These are phyloP conservation scores for Eucalyptus coolabah DNA, from an alignment of 345 rosid genomes.

Conservation along the genomic window DNA sequence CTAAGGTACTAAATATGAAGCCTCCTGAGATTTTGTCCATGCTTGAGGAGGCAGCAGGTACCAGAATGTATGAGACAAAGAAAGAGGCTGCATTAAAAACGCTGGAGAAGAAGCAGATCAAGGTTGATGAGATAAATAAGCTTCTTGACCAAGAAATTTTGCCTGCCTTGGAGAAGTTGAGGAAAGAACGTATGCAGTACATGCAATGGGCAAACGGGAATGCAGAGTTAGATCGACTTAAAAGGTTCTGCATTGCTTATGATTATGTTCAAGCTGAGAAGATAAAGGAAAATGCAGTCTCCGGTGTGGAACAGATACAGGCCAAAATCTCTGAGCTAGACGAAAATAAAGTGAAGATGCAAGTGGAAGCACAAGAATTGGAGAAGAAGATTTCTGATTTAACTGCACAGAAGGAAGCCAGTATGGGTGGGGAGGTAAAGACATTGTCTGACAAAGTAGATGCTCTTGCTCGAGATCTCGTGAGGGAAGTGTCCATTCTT, in stretches of 20 bases:
- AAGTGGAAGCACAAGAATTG: conserved; percentile 38
- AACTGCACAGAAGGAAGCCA: conserved; percentile 81
- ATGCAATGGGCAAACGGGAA: conserved; percentile 98
- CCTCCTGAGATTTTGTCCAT: conserved; percentile 95
- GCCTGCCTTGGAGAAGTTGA: conserved; percentile 87
- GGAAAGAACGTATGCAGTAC: conserved; percentile 82
- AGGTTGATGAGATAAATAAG: conserved; percentile 91
- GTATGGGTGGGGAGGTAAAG: conserved; percentile 84
- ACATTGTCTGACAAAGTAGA: conserved; percentile 69
- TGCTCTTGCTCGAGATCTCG: conserved; percentile 53
- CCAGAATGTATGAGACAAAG: conserved; percentile 97
- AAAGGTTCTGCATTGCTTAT: conserved; percentile 61
- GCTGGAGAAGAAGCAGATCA: conserved; percentile 88
- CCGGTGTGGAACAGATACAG: conserved; percentile 39
- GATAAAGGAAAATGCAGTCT: conserved; percentile 38
- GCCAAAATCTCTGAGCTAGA: conserved; percentile 46
- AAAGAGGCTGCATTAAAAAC: conserved; percentile 85
- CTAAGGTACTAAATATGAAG: conserved; percentile 95
- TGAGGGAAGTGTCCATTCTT: conserved; percentile 65
- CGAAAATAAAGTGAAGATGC: conserved; percentile 23
- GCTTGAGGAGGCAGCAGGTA: conserved; percentile 99
- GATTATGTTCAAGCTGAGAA: conserved; percentile 63
- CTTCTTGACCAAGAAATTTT: conserved; percentile 87
- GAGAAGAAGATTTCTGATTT: conserved; percentile 48
- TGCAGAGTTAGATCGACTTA: conserved; percentile 63